Evolutionary conservation across 2,329 filamentous ascomycete species (phyloP), one percentile per base, ranked within the genome.

Genomic region (Penicillium hordei): DNA sequence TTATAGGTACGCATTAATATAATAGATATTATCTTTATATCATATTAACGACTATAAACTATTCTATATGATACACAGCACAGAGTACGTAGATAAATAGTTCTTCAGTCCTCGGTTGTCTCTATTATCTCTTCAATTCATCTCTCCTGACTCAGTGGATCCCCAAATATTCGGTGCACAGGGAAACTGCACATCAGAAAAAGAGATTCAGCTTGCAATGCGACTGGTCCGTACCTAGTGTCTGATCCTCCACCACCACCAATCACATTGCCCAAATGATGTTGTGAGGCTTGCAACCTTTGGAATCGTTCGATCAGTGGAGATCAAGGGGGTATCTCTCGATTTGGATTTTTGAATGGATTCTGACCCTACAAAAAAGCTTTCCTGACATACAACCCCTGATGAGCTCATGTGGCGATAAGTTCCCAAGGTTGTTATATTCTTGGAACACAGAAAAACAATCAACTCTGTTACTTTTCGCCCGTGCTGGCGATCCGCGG

Each of bases 401-500:
- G 19, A 39, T 29, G 27, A 34, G n/a, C 29, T 52, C 7, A 48
- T 31, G 21, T 52, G 27, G 31, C 31, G 31, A 13, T 33, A 39
- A 8, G 5, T 34, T 4, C 29, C 34, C 4, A 23, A 21, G 5
- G 9, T 23, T 4, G n/a, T 17, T 13, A 8, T 52, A 52, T 56
- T 40, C 23, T 36, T 42, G 38, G 29, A 23, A 40, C 15, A 31
- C 21, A 5, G 25, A 29, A 39, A 34, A 42, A 25, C 31, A 34
- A 21, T 27, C 33, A 19, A 31, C 21, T 31, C 17, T 13, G 52
- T 40, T 19, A 5, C 15, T 43, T 13, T 29, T n/a, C 21, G 12
- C 27, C 54, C 54, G 48, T 56, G 40, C 48, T 56, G 48, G 15
- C 49, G 55, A 57, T 57, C 55, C 25, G 21, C 43, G 55, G 55